Conservation (phyloP, 2,329 filamentous ascomycete species). For the Talaromyces verruculosus region DNA sequence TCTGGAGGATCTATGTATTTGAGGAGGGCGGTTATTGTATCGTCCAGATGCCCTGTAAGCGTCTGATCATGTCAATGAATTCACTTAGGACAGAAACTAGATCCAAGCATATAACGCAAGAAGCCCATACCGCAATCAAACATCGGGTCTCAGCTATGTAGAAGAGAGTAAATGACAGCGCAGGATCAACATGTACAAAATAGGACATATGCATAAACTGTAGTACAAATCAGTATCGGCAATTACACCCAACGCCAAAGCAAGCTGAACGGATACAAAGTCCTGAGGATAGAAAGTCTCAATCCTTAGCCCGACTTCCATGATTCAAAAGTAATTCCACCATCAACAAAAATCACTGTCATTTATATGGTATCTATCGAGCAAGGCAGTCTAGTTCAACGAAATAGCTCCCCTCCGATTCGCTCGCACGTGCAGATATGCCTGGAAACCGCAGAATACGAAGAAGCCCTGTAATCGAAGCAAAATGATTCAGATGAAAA, state of each 20-base stretch:
- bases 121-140: background rate
- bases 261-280: background rate
- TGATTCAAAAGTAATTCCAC: background rate
- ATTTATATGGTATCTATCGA: conserved; percentile 2
- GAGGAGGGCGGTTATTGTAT: background rate
- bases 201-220: conserved; percentile 2
- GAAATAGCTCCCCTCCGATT: conserved; percentile 81
- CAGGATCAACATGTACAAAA: conserved; percentile 1
- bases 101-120: background rate
- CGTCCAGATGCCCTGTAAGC: too few relatives aligned
- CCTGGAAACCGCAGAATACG: conserved; percentile 87
- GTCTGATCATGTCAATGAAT: background rate
- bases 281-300: too few relatives aligned
- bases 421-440: conserved; percentile 79
- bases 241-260: conserved; percentile 14
- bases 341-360: background rate
- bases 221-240: background rate
- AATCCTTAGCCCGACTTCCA: background rate
- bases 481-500: background rate
- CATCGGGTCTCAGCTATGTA: background rate
- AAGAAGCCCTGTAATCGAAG: conserved; percentile 68
- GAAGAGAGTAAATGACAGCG: background rate
- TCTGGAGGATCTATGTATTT: background rate
- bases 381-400: conserved; percentile 51
- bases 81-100: background rate